Evolutionary conservation across 1,284 basidiomycete genomes (phyloP).

Genomic region (Malassezia restricta): DNA sequence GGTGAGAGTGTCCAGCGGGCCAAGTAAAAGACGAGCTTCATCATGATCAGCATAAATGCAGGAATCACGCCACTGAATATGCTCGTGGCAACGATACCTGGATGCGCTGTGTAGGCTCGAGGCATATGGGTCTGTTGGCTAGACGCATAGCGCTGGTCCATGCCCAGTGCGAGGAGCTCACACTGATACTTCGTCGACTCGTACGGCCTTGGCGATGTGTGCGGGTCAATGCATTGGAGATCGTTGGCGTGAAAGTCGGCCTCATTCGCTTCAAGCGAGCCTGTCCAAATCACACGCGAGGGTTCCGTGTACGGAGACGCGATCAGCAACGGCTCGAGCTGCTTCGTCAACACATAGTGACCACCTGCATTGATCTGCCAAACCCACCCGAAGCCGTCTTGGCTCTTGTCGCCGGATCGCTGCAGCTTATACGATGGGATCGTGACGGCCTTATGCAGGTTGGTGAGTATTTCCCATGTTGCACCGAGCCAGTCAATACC

Average conservation of each 20-base stretch:
- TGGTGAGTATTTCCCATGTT: constrained; percentile 34
- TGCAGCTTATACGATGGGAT: constrained; percentile 43
- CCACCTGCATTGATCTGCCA: constrained; percentile 45
- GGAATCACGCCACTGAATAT: constrained; percentile 43
- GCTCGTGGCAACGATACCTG: constrained; percentile 44
- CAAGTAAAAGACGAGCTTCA: constrained; percentile 37
- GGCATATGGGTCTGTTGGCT: constrained; percentile 24
- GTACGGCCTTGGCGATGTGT: constrained; percentile 32
- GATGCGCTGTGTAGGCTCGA: constrained; percentile 38
- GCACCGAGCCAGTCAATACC: constrained; percentile 40
- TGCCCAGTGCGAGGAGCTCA: constrained; percentile 39
- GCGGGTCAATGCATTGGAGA: constrained; percentile 34
- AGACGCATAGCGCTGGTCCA: constrained; percentile 32
- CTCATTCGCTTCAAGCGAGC: constrained; percentile 41
- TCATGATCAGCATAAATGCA: constrained; percentile 23
- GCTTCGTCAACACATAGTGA: constrained; percentile 40
- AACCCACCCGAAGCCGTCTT: constrained; percentile 44
- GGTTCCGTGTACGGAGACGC: constrained; percentile 32
- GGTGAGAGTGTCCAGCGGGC: constrained; percentile 40
- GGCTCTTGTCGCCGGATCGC: constrained; percentile 36
- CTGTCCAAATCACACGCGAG: constrained; percentile 45
- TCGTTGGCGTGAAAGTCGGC: constrained; percentile 37
- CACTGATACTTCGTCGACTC: constrained; percentile 46
- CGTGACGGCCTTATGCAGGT: constrained; percentile 40
- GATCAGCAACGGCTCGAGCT: constrained; percentile 28